Conservation (phyloP, 129 eudicot genomes). For the Gnaphalium uliginosum region DNA sequence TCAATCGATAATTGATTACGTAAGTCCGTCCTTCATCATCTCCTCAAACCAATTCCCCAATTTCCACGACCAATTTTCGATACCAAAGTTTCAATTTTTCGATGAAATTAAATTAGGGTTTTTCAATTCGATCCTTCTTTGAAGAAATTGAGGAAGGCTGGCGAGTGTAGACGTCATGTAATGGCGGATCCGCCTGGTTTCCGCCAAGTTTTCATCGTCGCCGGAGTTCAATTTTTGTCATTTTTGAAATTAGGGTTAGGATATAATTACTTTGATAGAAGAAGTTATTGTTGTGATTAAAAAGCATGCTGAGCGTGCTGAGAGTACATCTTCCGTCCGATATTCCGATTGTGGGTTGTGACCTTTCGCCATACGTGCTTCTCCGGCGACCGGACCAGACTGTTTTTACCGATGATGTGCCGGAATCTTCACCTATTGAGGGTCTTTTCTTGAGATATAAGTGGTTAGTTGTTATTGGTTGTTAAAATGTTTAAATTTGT, state of each 20-base stretch:
- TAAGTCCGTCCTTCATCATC: constrained; percentile 18
- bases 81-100: constrained; percentile 6
- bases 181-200: constrained; percentile 82
- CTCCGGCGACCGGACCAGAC: constrained; percentile 56
- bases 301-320: constrained; percentile 75
- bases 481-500: not conserved
- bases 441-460: constrained; percentile 84
- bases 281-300: constrained; percentile 28
- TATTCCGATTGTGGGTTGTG: constrained; percentile 81
- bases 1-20: constrained; percentile 17
- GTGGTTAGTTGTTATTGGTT: constrained; percentile 49
- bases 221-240: constrained; percentile 21
- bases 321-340: constrained; percentile 85
- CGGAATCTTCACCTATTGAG: constrained; percentile 63
- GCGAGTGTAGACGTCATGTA: constrained; percentile 51
- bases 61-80: constrained; percentile 29
- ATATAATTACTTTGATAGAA: constrained; percentile 26
- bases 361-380: constrained; percentile 70
- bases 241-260: constrained; percentile 29
- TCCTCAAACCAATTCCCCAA: constrained; percentile 14
- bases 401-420: constrained; percentile 53
- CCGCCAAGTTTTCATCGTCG: constrained; percentile 41
- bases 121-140: constrained; percentile 9
- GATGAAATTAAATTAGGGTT: constrained; percentile 23
- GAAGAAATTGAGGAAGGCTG: constrained; percentile 48